Evolutionary conservation across 345 rosid genomes (phyloP), one percentile per base, ranked within the genome.

Genomic region (Boechera stricta): DNA sequence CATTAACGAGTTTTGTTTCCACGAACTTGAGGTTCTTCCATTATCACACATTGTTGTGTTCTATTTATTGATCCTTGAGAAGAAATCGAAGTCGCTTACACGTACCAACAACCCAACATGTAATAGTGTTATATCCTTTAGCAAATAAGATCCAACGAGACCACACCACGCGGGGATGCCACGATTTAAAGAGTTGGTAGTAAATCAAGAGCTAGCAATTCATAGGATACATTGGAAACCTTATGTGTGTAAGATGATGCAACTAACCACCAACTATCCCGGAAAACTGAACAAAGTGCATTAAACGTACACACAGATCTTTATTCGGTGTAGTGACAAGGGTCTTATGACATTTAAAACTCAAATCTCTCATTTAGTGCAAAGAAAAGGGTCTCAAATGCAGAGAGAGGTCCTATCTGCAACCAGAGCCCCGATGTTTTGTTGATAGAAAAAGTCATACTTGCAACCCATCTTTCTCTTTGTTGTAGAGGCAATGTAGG

Each of bases 171-270:
- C 24, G 8, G 18, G 18, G 9, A 47, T 47, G 21, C 51, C 51
- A 47, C 47, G n/a, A 12, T 11, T 42, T 38, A 31, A 52, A 64
- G 35, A 18, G 26, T 44, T 57, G 31, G 24, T 53, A 11, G 24
- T 29, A 62, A n/a, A 51, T 28, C 24, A 63, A 52, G 61, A 69
- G 52, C 60, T 60, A 72, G 13, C 41, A 18, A 10, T 36, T 44
- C 58, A 49, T 10, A 33, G 24, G 38, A 71, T 35, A 12, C 67
- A 33, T 26, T n/a, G 36, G 16, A 21, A 61, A 51, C 33, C 54
- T 33, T 71, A 29, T 8, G 35, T 8, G 41, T 10, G 31, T 4
- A 31, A 32, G 26, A 47, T 11, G 16, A 71, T 47, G 58, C 45
- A n/a, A 47, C 10, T 15, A 24, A 47, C 57, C 49, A 61, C 60